A percentile compares a stretch with the other conserved stretches of the same genome.
These are phyloP conservation scores for Fusarium succisae DNA, from an alignment of 2,329 filamentous ascomycete species.

Conservation along the genomic window DNA sequence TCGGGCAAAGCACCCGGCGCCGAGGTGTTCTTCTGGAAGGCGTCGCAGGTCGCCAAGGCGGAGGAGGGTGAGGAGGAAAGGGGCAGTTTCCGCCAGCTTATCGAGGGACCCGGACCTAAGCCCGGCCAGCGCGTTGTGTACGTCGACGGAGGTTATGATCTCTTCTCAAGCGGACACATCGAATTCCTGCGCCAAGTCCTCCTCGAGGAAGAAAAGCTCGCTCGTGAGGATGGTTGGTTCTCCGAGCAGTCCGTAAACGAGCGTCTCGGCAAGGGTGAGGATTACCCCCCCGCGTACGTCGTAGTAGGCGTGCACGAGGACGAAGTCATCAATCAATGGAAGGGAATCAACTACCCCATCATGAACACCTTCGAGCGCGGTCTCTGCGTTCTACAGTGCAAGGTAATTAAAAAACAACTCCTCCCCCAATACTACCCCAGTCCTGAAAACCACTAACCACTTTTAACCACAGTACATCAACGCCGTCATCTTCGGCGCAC, in stretches of 20 bases:
- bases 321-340: slow-evolving; percentile 94
- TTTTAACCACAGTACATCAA: slow-evolving; percentile 74
- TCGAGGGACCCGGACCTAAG: slow-evolving; percentile 75
- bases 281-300: slow-evolving; percentile 87
- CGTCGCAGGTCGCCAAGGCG: slow-evolving; percentile 59
- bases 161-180: slow-evolving; percentile 97
- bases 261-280: slow-evolving; percentile 71
- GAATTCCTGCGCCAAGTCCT: slow-evolving; percentile 87
- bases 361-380: slow-evolving; percentile 99
- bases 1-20: slow-evolving; percentile 80
- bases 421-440: background rate
- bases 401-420: slow-evolving; percentile 61
- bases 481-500: slow-evolving; percentile 87
- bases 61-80: slow-evolving; percentile 63
- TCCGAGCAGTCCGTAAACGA: slow-evolving; percentile 69
- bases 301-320: slow-evolving; percentile 95
- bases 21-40: slow-evolving; percentile 86
- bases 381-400: slow-evolving; percentile 94
- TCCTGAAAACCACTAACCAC: slow-evolving; percentile 12
- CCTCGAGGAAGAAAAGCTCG: slow-evolving; percentile 75
- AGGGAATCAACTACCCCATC: slow-evolving; percentile 97
- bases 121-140: slow-evolving; percentile 89
- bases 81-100: slow-evolving; percentile 73
- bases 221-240: slow-evolving; percentile 77
- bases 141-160: slow-evolving; percentile 94